Base-by-base conservation (phyloP, 1,284 basidiomycete species). In the Rhodotorula sp. region DNA sequence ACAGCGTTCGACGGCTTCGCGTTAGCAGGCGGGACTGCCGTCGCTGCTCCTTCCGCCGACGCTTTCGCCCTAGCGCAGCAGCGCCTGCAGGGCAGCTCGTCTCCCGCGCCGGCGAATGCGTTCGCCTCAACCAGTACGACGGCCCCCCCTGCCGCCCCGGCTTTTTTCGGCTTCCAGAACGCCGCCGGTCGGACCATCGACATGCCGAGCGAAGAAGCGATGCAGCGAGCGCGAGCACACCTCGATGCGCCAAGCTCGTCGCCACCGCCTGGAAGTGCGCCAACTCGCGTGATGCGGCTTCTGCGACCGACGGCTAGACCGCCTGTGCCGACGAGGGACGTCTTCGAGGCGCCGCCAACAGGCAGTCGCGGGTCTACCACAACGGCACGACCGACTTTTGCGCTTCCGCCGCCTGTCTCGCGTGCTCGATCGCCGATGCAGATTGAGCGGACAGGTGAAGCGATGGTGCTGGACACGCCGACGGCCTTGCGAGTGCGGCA, bases 141-240 rank as follows among this genome's bases (percentile, higher is more conserved):
- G 22, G 15, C 2, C 0, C 16, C 34, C 1, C 22, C 31, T 4
- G 24, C 55, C 7, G 48, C 30, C 16, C 28, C 59, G 18, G 18
- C 56, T 6, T 52, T 65, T 44, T 4, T n/a, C 22, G 67, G 70
- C 10, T 71, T 71, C 50, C 34, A 47, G 30, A 64, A 60, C 24
- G 70, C 54, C 6, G 60, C 46, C 0, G 70, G 70, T 2, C 51
- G 60, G 1, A 26, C 31, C 9, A 28, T 71, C n/a, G 44, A 54
- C 7, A 37, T 53, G 47, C 67, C 70, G 22, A 64, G 61, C 60
- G 64, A 68, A 40, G 67, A 57, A 9, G 67, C 66, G 13, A 11
- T 68, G 24, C 46, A 44, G 11, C 48, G 51, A 9, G 48, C 58
- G 9, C 50, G 57, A 6, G 30, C 30, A 31, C 26, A n/a, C 3